phyloP scores from a whole-genome alignment of 2,329 filamentous ascomycete genomes.

The Fusarium piperis region DNA sequence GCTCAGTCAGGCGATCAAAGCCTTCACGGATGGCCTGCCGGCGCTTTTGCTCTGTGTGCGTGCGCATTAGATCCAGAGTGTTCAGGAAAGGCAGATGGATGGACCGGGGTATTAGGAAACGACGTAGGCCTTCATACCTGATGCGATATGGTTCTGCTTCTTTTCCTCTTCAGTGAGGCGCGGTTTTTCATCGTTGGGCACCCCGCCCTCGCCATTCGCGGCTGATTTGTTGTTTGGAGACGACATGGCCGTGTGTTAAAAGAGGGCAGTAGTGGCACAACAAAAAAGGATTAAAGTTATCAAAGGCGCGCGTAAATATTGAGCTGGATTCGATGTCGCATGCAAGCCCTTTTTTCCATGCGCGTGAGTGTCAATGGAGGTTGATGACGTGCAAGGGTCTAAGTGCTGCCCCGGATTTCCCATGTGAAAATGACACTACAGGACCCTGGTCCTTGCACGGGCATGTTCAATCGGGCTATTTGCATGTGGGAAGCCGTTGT shows the following conservation, averaged over 20 bases:
- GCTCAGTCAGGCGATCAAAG: constrained; percentile 81
- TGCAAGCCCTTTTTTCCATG: constrained; percentile 19
- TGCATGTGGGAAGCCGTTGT: constrained; percentile 22
- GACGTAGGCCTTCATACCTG: constrained; percentile 50
- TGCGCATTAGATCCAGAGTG: constrained; percentile 14
- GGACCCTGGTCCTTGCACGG: constrained; percentile 38
- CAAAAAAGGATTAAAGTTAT: not conserved
- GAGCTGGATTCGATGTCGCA: not conserved
- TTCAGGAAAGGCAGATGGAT: not conserved
- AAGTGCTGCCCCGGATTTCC: constrained; percentile 46
- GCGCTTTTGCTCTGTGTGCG: constrained; percentile 54
- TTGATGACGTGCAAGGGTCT: constrained; percentile 40
- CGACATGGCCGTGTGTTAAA: constrained; percentile 34
- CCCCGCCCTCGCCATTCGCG: constrained; percentile 35
- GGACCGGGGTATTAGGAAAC: not conserved
- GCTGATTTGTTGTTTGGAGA: constrained; percentile 45
- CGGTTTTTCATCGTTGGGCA: constrained; percentile 56
- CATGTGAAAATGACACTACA: constrained; percentile 37
- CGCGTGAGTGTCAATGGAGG: constrained; percentile 27
- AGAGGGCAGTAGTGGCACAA: not conserved
- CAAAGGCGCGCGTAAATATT: not conserved
- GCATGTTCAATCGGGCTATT: not conserved
- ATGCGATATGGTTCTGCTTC: constrained; percentile 65
- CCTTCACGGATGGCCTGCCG: constrained; percentile 78
- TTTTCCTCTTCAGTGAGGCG: constrained; percentile 64